Evolutionary conservation across 1,284 basidiomycete species (phyloP), one percentile per base, ranked within the genome.

Genomic region (Ustilago shanxiensis): DNA sequence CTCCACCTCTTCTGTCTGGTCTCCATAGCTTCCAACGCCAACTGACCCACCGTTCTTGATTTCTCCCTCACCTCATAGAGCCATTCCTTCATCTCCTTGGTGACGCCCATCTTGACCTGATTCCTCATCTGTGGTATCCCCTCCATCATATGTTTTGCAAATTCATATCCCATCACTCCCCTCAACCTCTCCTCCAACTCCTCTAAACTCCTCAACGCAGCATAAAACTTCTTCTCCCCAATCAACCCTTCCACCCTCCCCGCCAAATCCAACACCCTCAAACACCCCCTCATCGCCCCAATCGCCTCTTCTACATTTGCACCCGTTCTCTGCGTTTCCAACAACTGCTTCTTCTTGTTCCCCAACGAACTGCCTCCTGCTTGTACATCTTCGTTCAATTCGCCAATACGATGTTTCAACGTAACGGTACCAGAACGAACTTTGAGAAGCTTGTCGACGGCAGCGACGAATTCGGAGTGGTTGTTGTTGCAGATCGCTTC

Each of bases 381-480:
- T 58, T 86, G 89, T 66, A 90, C 88, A 74, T 90, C 89, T 11
- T 88, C 87, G 82, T 90, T 89, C 9, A 90, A 86, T 78, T 89
- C 88, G n/a, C 88, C 88, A 63, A 90, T 89, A 24, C 89, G 86
- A 51, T 89, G 87, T 55, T 88, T 87, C 14, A 90, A 83, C 51
- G 88, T 87, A 1, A 88, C 88, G 1, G 89, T 90, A 0, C 89
- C 89, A 58, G 89, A 94, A 81, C 98, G 93, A 84, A 99, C 95
- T 54, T 93, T 93, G 86, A 98, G 92, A 61, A 99, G 89, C 4
- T 95, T 98, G 35, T 95, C 95, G 10, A 98, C 95, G 9, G 95
- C 97, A 24, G 92, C 92, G 26, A 98, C 95, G 85, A 99, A 99
- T 86, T 99, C 97, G 88, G 96, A 94, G 86, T 99, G 98, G 86